Evolutionary conservation across 106 monocot species (phyloP).

Genomic region (Phalaenopsis equestris): DNA sequence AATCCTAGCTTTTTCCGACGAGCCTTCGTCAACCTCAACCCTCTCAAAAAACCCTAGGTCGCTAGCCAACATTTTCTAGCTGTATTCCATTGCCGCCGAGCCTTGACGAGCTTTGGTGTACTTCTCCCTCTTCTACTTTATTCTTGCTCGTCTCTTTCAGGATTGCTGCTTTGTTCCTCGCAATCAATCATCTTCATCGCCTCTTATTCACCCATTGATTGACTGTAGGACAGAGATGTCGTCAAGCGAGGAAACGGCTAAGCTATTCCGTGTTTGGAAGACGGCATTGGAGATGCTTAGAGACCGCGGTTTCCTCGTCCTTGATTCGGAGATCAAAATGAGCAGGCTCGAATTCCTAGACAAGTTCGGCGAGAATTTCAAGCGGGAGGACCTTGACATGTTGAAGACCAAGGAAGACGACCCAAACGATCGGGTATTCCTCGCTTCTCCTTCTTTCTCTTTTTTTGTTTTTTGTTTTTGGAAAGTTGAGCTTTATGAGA

Average conservation of each 20-base stretch:
- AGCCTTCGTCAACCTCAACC: no score
- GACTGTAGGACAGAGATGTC: background rate
- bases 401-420: conserved; percentile 26
- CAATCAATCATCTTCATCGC: no score
- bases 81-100: no score
- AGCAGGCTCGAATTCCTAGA: conserved; percentile 23
- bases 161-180: no score
- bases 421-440: conserved; percentile 17
- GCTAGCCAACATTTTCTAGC: no score
- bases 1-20: no score
- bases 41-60: no score
- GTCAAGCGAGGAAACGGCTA: background rate
- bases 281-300: conserved; percentile 44
- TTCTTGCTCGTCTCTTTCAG: no score
- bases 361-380: conserved; percentile 33
- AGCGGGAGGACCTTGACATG: conserved; percentile 40
- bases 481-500: background rate
- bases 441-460: background rate
- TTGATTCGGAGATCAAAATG: conserved; percentile 40
- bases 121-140: no score
- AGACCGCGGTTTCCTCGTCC: conserved; percentile 42
- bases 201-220: no score
- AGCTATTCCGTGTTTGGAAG: conserved; percentile 29
- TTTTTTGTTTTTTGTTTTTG: background rate
- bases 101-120: no score